Percentiles rank a stretch among this genome's conserved stretches.
These are phyloP conservation scores for Forsythia viridissima DNA, from an alignment of 257 asterid species.

Conservation along the genomic window DNA sequence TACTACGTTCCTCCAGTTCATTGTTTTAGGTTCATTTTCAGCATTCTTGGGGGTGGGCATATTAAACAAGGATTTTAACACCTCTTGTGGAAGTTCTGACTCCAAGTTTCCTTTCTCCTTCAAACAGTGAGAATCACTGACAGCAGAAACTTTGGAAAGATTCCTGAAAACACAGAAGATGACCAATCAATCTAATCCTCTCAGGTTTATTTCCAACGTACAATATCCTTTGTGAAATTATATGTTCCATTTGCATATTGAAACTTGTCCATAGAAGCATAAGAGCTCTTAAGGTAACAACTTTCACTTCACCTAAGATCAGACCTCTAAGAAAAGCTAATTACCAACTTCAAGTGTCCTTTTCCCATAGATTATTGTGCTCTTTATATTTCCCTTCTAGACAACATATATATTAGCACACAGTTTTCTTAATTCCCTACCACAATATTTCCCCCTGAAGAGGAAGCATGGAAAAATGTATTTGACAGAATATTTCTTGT, in stretches of 20 bases:
- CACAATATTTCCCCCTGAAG: neutral
- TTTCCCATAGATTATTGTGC: conserved; percentile 6
- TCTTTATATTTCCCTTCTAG: neutral
- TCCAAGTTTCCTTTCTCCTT: conserved; percentile 39
- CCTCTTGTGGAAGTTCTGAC: conserved; percentile 68
- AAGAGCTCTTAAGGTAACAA: conserved; percentile 6
- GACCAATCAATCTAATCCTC: conserved; percentile 21
- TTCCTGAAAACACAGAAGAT: conserved; percentile 49
- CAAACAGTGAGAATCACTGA: conserved; percentile 37
- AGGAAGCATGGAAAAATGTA: neutral
- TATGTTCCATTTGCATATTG: neutral
- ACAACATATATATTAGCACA: neutral
- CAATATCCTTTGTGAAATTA: conserved; percentile 5
- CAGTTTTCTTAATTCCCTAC: neutral
- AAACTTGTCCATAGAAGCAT: conserved; percentile 15
- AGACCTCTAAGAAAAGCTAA: neutral
- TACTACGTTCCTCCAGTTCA: conserved; percentile 92
- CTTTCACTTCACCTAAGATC: conserved; percentile 7
- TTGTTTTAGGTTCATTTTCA: conserved; percentile 68
- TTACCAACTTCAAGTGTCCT: neutral
- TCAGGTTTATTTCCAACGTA: neutral
- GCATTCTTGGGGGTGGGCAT: conserved; percentile 83
- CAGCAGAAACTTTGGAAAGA: conserved; percentile 36
- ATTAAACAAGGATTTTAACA: conserved; percentile 76
- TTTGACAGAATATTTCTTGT: conserved; percentile 1